Evolutionary conservation across 2,329 filamentous ascomycete species (phyloP).

Genomic region (Ceratocystis variospora): DNA sequence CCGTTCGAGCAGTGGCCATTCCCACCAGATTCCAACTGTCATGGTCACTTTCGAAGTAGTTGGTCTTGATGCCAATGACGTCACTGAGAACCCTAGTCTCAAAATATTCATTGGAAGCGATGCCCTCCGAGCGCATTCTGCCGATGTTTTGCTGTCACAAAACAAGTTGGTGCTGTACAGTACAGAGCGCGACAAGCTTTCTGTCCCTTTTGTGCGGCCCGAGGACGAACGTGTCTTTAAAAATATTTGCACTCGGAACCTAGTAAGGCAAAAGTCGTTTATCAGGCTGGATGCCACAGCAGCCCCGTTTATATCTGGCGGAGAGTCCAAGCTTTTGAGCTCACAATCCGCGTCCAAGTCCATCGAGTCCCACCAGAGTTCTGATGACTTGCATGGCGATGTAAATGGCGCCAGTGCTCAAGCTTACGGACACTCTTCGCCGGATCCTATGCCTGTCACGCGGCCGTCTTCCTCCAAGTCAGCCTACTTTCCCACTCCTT

Average conservation of each 20-base stretch:
- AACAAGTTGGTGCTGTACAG: slow-evolving; percentile 81
- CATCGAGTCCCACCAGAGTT: slow-evolving; percentile 2
- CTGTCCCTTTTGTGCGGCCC: slow-evolving; percentile 81
- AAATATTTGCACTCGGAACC: slow-evolving; percentile 51
- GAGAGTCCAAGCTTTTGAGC: slow-evolving; percentile 24
- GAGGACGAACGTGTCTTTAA: slow-evolving; percentile 76
- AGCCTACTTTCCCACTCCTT: slow-evolving; percentile 15
- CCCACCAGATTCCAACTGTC: slow-evolving; percentile 61
- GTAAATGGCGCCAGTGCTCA: background rate
- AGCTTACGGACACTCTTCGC: slow-evolving; percentile 23
- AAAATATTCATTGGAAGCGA: slow-evolving; percentile 87
- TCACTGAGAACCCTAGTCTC: slow-evolving; percentile 31
- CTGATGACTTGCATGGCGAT: background rate
- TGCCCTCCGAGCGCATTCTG: slow-evolving; percentile 69
- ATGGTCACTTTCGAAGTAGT: slow-evolving; percentile 64
- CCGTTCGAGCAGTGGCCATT: slow-evolving; percentile 51
- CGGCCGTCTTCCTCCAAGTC: slow-evolving; percentile 12
- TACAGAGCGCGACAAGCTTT: slow-evolving; percentile 72
- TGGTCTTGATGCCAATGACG: slow-evolving; percentile 39
- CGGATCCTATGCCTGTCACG: background rate
- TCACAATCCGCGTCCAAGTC: slow-evolving; percentile 13
- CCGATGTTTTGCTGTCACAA: slow-evolving; percentile 81
- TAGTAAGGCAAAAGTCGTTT: slow-evolving; percentile 46
- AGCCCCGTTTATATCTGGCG: slow-evolving; percentile 30
- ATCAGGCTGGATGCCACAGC: slow-evolving; percentile 39